phyloP scores from a whole-genome alignment of 768 basidiomycete species.

The Gelatoporia subvermispora region DNA sequence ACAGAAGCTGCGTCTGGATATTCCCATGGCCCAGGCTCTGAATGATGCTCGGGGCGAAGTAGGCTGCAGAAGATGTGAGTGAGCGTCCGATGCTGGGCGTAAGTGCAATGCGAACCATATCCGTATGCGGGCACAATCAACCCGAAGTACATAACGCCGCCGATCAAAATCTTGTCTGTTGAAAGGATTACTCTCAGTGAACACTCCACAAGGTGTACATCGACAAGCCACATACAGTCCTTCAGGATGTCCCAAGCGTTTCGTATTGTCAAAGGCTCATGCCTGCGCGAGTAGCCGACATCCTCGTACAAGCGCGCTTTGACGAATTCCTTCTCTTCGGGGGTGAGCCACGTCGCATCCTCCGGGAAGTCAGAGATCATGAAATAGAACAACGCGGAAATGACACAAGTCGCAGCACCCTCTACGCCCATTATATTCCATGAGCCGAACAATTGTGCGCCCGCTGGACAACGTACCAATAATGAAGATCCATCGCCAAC shows the following conservation, averaged over 20 bases:
- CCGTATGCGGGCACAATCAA: constrained; percentile 13
- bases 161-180: constrained; percentile 12
- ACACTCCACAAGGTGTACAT: background rate
- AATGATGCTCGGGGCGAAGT: constrained; percentile 17
- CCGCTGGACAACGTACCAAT: constrained; percentile 5
- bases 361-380: constrained; percentile 24
- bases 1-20: constrained; percentile 19
- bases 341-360: constrained; percentile 23
- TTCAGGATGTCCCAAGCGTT: constrained; percentile 6
- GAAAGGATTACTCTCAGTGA: background rate
- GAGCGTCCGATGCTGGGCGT: background rate
- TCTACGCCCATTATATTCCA: constrained; percentile 10
- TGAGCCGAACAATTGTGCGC: background rate
- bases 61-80: constrained; percentile 1
- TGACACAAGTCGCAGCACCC: constrained; percentile 27
- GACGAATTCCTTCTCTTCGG: constrained; percentile 15
- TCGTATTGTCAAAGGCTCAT: background rate
- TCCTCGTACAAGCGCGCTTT: constrained; percentile 12
- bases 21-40: constrained; percentile 10
- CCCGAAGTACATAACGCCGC: constrained; percentile 16
- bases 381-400: constrained; percentile 23
- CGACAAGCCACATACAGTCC: constrained; percentile 8
- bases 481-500: constrained; percentile 20
- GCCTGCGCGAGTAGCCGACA: constrained; percentile 7
- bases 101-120: constrained; percentile 1